A percentile compares a stretch with the other conserved stretches of the same genome.
These are phyloP conservation scores for Psilocybe azurescens DNA, from an alignment of 768 basidiomycete species.

Conservation along the genomic window DNA sequence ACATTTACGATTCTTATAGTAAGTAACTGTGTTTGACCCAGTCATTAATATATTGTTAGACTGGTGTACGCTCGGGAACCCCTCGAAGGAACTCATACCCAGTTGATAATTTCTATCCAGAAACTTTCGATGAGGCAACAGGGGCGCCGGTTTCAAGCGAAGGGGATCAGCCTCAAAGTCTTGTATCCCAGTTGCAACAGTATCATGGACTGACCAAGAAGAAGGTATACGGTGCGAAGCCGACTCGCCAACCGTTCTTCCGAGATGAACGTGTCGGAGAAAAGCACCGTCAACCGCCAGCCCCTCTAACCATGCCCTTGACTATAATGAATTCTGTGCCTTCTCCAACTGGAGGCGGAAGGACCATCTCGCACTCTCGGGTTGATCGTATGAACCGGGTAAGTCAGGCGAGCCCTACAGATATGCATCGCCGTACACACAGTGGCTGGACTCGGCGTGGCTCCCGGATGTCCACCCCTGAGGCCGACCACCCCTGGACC, in stretches of 20 bases:
- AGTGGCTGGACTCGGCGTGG: conserved; percentile 33
- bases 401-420: conserved; percentile 38
- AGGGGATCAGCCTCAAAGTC: conserved; percentile 43
- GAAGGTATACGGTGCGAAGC: conserved; percentile 62
- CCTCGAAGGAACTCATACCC: conserved; percentile 44
- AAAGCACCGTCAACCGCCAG: conserved; percentile 29
- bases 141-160: conserved; percentile 22
- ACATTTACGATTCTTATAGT: conserved; percentile 13
- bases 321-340: conserved; percentile 18
- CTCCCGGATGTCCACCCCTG: conserved; percentile 42
- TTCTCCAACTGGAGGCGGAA: conserved; percentile 33
- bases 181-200: conserved; percentile 69
- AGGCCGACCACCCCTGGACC: conserved; percentile 30
- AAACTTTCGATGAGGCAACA: conserved; percentile 18
- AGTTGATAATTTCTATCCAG: conserved; percentile 30
- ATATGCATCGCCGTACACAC: conserved; percentile 34
- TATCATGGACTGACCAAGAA: conserved; percentile 75
- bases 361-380: conserved; percentile 37
- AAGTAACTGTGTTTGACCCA: background rate
- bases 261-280: conserved; percentile 49
- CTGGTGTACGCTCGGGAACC: conserved; percentile 15
- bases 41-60: background rate
- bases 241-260: conserved; percentile 56
- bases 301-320: conserved; percentile 34
- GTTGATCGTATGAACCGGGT: conserved; percentile 39